Percentiles rank a stretch among this genome's conserved stretches.
Evolutionary conservation across 1,139 yeast genomes (phyloP).

Genomic region (Yamadazyma epiphylla): DNA sequence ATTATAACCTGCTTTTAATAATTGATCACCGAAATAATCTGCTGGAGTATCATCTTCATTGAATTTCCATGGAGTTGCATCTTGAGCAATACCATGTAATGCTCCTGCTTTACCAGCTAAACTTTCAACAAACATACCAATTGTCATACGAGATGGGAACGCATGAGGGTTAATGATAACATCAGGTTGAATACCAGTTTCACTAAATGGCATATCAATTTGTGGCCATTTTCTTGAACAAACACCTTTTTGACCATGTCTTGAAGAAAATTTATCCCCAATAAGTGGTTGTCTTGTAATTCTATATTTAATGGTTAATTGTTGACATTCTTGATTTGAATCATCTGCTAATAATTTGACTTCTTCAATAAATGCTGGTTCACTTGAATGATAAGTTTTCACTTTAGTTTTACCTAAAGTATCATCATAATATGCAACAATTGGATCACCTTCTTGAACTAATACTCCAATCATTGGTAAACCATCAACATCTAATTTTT

Average conservation of each 20-base stretch:
- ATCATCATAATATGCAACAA: conserved; percentile 90
- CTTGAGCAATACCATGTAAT: conserved; percentile 95
- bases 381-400: conserved; percentile 89
- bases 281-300: conserved; percentile 89
- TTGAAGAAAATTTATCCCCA: conserved; percentile 97
- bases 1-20: conserved; percentile 83
- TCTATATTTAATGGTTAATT: conserved; percentile 83
- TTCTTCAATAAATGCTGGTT: conserved; percentile 93
- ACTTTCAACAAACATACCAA: conserved; percentile 98
- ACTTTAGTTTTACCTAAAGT: conserved; percentile 87
- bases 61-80: conserved; percentile 95
- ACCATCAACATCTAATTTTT: conserved; percentile 87
- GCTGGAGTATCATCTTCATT: conserved; percentile 94
- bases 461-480: conserved; percentile 84
- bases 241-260: conserved; percentile 99
- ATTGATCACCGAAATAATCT: conserved; percentile 93
- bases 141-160: conserved; percentile 99
- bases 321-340: conserved; percentile 73
- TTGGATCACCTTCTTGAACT: conserved; percentile 94
- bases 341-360: conserved; percentile 92
- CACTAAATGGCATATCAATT: conserved; percentile 94
- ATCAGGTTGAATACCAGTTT: conserved; percentile 95
- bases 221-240: conserved; percentile 99
- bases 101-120: conserved; percentile 99
- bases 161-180: conserved; percentile 98